Evolutionary conservation across 2,329 filamentous ascomycete genomes (phyloP).

Genomic region (Hymenoscyphus fructigenus): DNA sequence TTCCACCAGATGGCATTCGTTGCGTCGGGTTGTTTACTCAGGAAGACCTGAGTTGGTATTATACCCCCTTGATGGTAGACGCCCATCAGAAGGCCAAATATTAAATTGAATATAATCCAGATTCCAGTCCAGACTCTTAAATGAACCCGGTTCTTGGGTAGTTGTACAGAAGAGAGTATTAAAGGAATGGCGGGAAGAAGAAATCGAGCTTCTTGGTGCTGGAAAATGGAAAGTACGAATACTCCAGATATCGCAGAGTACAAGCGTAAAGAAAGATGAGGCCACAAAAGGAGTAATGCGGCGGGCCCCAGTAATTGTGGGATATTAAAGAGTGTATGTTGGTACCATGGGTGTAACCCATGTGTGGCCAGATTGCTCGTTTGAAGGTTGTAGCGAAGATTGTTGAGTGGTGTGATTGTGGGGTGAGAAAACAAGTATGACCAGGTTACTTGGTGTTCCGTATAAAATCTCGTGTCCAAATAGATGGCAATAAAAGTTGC

Average conservation of each 20-base stretch:
- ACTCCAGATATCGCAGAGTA: slow-evolving; percentile 74
- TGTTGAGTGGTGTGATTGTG: slow-evolving; percentile 75
- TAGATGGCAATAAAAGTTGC: slow-evolving; percentile 73
- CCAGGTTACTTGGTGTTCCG: slow-evolving; percentile 61
- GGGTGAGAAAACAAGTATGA: slow-evolving; percentile 62
- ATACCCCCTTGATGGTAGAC: slow-evolving; percentile 79
- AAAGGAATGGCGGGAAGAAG: slow-evolving; percentile 73
- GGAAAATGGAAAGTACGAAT: slow-evolving; percentile 68
- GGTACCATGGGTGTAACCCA: slow-evolving; percentile 76
- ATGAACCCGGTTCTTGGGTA: slow-evolving; percentile 56
- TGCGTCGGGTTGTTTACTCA: slow-evolving; percentile 65
- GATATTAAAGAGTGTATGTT: slow-evolving; percentile 70
- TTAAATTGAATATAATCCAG: slow-evolving; percentile 70
- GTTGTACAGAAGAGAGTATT: slow-evolving; percentile 69
- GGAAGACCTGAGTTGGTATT: slow-evolving; percentile 71
- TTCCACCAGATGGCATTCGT: slow-evolving; percentile 77
- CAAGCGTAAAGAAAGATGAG: slow-evolving; percentile 60
- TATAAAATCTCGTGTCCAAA: slow-evolving; percentile 85
- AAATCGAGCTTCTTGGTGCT: slow-evolving; percentile 80
- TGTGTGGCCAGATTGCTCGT: slow-evolving; percentile 71
- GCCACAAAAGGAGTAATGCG: slow-evolving; percentile 55
- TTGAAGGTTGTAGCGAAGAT: slow-evolving; percentile 71
- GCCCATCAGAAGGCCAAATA: slow-evolving; percentile 73
- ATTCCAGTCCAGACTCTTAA: slow-evolving; percentile 55
- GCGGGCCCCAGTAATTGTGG: slow-evolving; percentile 72